Base-by-base conservation (phyloP, 1,284 basidiomycete species). In the Rugosomyces carneus region DNA sequence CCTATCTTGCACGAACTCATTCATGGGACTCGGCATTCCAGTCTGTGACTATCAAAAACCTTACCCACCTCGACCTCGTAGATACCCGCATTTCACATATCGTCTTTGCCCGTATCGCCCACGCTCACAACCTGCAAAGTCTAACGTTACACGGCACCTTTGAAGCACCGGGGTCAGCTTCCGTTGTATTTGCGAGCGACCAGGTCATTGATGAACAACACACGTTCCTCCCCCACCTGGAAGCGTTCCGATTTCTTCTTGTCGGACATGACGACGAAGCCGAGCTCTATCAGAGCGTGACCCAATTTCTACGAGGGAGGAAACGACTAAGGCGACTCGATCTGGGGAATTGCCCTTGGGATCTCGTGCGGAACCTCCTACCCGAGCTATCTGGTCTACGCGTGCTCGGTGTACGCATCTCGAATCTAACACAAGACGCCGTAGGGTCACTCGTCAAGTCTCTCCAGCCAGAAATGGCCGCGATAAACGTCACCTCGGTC, bases 1-100 rank as follows among this genome's bases (percentile, higher is more conserved):
- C 80, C n/a, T 80, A 80, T 56, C 72, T 82, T 15, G 70, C 71
- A 42, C 71, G 80, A 26, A 66, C 73, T 35, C 78, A 81, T 57
- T 78, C 75, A 0, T 82, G 79, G 80, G 80, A 84, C 63, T 67
- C 65, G 39, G 76, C 75, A 0, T 83, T 83, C 65, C 70, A 76
- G 55, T 78, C 75, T 1, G 66, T 70, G 6, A 77, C 80, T 0
- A 80, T 84, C 53, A 70, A 74, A 42, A 76, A 78, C 51, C 71
- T 84, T 46, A 81, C 79, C 0, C 78, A 80, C 48, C 73, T 83
- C 46, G 79, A 84, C 55, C 72, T 83, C 37, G 78, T 82, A 38
- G 78, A 81, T 56, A 81, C 80, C 10, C 70, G 75, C 6, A 78
- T 84, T 34, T 80, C 77, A 5, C 76, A 79, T 53, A 63, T 75